Conservation (phyloP, 2,329 filamentous ascomycete genomes). For the Byssothecium circinans region DNA sequence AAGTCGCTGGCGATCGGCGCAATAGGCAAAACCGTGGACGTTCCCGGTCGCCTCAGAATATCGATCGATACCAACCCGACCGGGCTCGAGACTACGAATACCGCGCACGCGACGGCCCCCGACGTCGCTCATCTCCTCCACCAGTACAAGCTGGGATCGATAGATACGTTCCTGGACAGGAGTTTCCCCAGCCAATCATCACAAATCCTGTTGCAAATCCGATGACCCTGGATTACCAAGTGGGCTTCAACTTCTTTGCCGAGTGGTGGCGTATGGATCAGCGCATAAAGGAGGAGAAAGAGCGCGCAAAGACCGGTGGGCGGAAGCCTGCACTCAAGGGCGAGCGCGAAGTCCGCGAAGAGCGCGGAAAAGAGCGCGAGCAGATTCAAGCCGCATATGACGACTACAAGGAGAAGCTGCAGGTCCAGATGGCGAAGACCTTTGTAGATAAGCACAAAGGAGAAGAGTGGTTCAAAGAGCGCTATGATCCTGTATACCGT, state of each 20-base stretch:
- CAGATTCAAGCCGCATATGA: conserved; percentile 73
- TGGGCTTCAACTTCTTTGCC: conserved; percentile 82
- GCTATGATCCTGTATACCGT: conserved; percentile 82
- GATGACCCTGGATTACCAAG: conserved; percentile 72
- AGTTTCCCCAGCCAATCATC: conserved; percentile 54
- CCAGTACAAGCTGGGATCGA: conserved; percentile 72
- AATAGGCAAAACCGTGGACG: conserved; percentile 51
- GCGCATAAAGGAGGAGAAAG: conserved; percentile 79
- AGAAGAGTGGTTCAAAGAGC: conserved; percentile 97
- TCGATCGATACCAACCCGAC: conserved; percentile 78
- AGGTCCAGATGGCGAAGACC: conserved; percentile 75
- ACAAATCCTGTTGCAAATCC: conserved; percentile 73
- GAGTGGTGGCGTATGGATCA: conserved; percentile 87
- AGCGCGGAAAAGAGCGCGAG: conserved; percentile 76
- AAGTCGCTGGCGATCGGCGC: conserved; percentile 34
- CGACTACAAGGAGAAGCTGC: conserved; percentile 65
- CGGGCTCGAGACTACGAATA: conserved; percentile 70
- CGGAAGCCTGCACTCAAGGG: conserved; percentile 66
- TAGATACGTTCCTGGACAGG: conserved; percentile 79
- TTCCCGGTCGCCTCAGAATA: conserved; percentile 70
- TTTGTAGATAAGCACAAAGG: conserved; percentile 92
- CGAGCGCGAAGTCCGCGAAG: conserved; percentile 68
- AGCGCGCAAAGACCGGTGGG: conserved; percentile 69
- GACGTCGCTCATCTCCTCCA: conserved; percentile 62
- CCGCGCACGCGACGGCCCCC: conserved; percentile 61